Percentiles rank a stretch among this genome's conserved stretches.
Evolutionary conservation across 495 filamentous ascomycete species (phyloP).

Genomic region (Penicillium chermesinum): DNA sequence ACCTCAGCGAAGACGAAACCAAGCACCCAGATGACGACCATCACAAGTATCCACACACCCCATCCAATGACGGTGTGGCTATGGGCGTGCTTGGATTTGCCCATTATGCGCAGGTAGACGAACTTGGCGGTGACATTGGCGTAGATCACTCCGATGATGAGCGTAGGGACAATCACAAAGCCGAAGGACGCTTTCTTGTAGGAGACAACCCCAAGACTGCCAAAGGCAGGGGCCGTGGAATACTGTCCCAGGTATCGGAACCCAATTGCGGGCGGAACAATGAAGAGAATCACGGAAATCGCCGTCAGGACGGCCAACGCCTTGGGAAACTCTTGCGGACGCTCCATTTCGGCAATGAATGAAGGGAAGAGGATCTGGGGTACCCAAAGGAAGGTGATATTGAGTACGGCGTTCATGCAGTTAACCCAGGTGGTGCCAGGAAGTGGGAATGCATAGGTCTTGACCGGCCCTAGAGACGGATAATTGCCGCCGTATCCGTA

Average conservation of each 20-base stretch:
- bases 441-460: slow-evolving; percentile 42
- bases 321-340: slow-evolving; percentile 52
- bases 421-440: slow-evolving; percentile 41
- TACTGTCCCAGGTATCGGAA: slow-evolving; percentile 50
- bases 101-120: slow-evolving; percentile 44
- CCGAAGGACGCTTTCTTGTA: slow-evolving; percentile 46
- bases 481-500: slow-evolving; percentile 27
- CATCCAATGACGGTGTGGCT: slow-evolving; percentile 47
- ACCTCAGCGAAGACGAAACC: slow-evolving; percentile 49
- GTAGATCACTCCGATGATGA: slow-evolving; percentile 49
- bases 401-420: slow-evolving; percentile 44
- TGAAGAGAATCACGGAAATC: slow-evolving; percentile 49
- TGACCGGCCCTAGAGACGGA: slow-evolving; percentile 33
- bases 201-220: slow-evolving; percentile 38
- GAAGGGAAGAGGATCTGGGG: slow-evolving; percentile 52
- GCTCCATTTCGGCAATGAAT: slow-evolving; percentile 55
- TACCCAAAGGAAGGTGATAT: slow-evolving; percentile 45
- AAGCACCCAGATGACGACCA: slow-evolving; percentile 39
- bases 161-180: slow-evolving; percentile 42
- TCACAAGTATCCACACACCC: slow-evolving; percentile 42
- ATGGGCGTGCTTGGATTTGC: slow-evolving; percentile 42
- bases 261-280: slow-evolving; percentile 47
- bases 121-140: slow-evolving; percentile 49
- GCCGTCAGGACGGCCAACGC: slow-evolving; percentile 42
- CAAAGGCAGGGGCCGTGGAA: slow-evolving; percentile 47